Conservation (phyloP, 2,329 filamentous ascomycete species). For the Fusarium irregulare region DNA sequence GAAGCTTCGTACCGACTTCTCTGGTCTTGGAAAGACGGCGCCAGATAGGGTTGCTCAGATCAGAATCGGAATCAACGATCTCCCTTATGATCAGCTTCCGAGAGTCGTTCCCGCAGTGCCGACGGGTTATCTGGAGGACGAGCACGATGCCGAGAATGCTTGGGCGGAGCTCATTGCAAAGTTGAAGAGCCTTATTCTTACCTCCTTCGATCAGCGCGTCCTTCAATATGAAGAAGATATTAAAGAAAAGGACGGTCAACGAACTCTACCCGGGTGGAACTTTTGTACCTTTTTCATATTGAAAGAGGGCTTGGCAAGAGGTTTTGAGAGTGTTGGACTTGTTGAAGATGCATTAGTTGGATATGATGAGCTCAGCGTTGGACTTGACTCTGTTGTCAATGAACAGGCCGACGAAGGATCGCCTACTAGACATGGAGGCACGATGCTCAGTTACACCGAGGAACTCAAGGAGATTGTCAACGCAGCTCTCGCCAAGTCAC, state of each 20-base stretch:
- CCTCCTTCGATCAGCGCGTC: constrained; percentile 90
- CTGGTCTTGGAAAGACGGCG: constrained; percentile 74
- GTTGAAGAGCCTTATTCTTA: constrained; percentile 86
- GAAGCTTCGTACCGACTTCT: constrained; percentile 91
- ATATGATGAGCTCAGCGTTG: constrained; percentile 93
- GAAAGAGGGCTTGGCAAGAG: constrained; percentile 92
- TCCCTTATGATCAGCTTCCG: constrained; percentile 72
- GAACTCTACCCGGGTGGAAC: constrained; percentile 93
- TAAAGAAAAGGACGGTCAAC: constrained; percentile 89
- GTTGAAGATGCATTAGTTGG: constrained; percentile 95
- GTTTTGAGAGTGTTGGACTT: constrained; percentile 94
- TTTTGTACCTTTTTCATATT: constrained; percentile 99
- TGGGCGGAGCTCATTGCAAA: constrained; percentile 88
- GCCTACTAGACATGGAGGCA: constrained; percentile 75
- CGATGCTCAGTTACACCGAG: constrained; percentile 77
- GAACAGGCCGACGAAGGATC: constrained; percentile 73
- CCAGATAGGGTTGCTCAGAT: constrained; percentile 88
- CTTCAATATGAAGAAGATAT: constrained; percentile 98
- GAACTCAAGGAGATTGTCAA: constrained; percentile 74
- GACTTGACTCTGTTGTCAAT: constrained; percentile 82
- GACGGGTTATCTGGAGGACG: constrained; percentile 74
- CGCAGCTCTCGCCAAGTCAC: constrained; percentile 58
- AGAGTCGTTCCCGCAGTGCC: constrained; percentile 72
- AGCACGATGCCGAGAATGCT: constrained; percentile 81
- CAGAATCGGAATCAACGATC: constrained; percentile 77